These are phyloP conservation scores for Fistulina hepatica DNA, from an alignment of 1,284 basidiomycete genomes.

Conservation along the genomic window DNA sequence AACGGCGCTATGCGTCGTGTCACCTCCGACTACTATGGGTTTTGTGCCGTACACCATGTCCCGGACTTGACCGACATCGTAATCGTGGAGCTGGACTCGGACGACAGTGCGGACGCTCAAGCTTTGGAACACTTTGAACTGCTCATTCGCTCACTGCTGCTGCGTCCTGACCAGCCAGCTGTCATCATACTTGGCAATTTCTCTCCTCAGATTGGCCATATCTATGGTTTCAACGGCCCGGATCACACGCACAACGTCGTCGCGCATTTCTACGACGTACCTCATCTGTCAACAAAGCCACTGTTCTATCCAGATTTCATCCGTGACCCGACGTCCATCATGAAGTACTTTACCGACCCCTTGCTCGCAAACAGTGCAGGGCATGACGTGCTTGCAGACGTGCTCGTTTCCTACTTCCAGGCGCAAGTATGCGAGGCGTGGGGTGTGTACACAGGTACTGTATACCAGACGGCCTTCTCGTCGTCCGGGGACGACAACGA, in stretches of 20 bases:
- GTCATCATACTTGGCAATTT: conserved; percentile 89
- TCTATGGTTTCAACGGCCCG: conserved; percentile 76
- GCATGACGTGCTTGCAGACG: conserved; percentile 78
- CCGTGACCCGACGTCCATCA: conserved; percentile 54
- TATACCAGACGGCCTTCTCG: conserved; percentile 51
- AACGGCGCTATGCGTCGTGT: conserved; percentile 88
- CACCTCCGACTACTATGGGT: conserved; percentile 86
- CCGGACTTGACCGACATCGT: conserved; percentile 89
- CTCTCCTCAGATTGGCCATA: conserved; percentile 68
- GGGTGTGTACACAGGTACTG: conserved; percentile 64
- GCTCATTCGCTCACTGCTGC: conserved; percentile 80
- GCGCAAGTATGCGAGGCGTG: conserved; percentile 79
- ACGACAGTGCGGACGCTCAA: conserved; percentile 66
- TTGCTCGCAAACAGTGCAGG: conserved; percentile 73
- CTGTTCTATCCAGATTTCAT: conserved; percentile 78
- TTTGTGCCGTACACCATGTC: conserved; percentile 83
- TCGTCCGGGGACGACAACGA: conserved; percentile 30
- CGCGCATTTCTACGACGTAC: conserved; percentile 92
- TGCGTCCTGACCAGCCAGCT: conserved; percentile 81
- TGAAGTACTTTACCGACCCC: conserved; percentile 71
- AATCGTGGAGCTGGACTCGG: conserved; percentile 85
- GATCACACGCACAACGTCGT: conserved; percentile 83
- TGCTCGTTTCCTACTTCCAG: conserved; percentile 81
- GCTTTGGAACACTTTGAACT: conserved; percentile 82
- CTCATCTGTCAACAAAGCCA: conserved; percentile 80